Evolutionary conservation across 1,284 basidiomycete species (phyloP), one percentile per base, ranked within the genome.

Genomic region (Marasmius sp.): DNA sequence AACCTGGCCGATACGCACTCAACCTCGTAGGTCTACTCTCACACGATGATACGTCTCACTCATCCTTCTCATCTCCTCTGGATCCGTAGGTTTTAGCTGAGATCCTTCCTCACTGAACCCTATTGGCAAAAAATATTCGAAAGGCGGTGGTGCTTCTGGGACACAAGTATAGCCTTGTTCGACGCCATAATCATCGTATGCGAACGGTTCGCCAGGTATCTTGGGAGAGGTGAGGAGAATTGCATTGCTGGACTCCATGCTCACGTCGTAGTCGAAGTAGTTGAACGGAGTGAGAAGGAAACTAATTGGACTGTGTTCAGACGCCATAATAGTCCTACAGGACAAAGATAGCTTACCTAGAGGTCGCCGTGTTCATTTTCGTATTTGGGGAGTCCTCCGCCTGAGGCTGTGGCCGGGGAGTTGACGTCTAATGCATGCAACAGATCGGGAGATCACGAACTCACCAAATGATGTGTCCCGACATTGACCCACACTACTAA

Each of bases 401-500:
- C 69, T 84, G 84, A 1, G 85, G 85, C 77, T 81, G 47, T 47
- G 8, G 41, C 16, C 16, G n/a, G n/a, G 38, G 50, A 43, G 58
- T n/a, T 37, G 20, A 14, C 3, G 18, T 34, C 16, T 20, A 9
- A 27, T n/a, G 57, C 48, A 12, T 55, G 60, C 53, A 43, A 54
- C 8, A 41, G 10, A 47, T 50, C 53, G 48, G 10, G 0, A 45
- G 52, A 20, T 41, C 58, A 14, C 1, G 38, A n/a, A 66, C 75
- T 58, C 61, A 80, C 80, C 62, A 84, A 70, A 67, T 87, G 85
- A 69, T 86, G 85, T 76, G 79, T 89, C 16, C 87, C 88, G 55
- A 89, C 70, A 66, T 88, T 88, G 61, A 87, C 68, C 84, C 87
- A 89, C 8, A 83, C 81, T 6, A 88, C 86, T 36, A 88, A 72